Base-by-base conservation (phyloP, 352 stramenopile genomes). In the Globisporangium apiculatum region DNA sequence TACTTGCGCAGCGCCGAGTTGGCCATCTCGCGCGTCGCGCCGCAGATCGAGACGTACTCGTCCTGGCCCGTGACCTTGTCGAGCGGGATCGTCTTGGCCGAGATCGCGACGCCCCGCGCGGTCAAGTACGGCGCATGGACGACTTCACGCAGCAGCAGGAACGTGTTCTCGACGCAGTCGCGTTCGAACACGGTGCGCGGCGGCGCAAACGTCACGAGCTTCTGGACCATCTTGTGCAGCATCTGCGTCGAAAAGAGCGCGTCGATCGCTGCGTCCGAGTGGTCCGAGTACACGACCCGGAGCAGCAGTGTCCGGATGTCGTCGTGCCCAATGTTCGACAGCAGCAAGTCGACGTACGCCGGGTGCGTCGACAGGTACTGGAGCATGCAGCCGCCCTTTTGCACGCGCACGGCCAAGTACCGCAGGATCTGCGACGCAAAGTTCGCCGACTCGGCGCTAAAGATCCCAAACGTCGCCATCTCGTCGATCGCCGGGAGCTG, bases 41-140 rank as follows among this genome's bases (percentile, higher is more conserved):
- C 84, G 37, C 80, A 94, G 60, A 94, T 91, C 48, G 78, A 89
- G 45, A 94, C 79, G 68, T 94, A 94, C 65, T 94, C 84, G 57
- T 91, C 77, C 58, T 94, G 80, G 18, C 85, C 85, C 9, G 85
- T 94, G 38, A 94, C 67, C 53, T 89, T 92, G 63, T 94, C 85
- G 47, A 92, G 60, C 43, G 85, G 85, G 35, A 94, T 94, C 42
- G 71, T 89, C 71, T 87, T 92, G 41, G 83, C 82, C n/a, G 80
- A 94, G 67, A 94, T 92, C 14, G 83, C 79, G 35, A 92, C 85
- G 38, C 85, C 85, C 2, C 85, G 79, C 18, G 71, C 71, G 24
- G 85, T 92, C 55, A 94, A 69, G 64, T 94, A 94, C 55, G 85
- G 85, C 48, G 85, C 82, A 60, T 90, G 83, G 55, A 94, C 74